These are phyloP conservation scores for Theileria equi DNA, from an alignment of 169 alveolate genomes.

Conservation along the genomic window DNA sequence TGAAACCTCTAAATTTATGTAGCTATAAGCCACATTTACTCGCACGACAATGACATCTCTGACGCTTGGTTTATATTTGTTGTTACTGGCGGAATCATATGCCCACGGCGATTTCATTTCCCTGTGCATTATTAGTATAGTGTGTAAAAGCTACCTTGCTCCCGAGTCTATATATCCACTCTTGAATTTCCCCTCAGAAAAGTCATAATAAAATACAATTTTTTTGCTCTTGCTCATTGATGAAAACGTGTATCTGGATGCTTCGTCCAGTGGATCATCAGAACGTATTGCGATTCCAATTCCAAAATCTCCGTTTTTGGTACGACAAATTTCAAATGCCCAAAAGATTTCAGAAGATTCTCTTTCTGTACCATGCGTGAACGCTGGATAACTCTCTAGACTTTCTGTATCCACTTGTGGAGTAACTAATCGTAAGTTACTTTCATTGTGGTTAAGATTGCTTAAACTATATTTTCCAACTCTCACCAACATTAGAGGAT, in stretches of 20 bases:
- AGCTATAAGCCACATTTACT: constrained; percentile 15
- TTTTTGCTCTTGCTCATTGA: constrained; percentile 24
- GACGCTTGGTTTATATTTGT: constrained; percentile 12
- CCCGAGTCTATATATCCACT: constrained; percentile 45
- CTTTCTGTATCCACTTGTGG: constrained; percentile 12
- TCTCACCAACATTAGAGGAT: constrained; percentile 51
- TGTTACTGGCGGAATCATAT: constrained; percentile 22
- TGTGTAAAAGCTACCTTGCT: not conserved
- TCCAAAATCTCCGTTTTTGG: constrained; percentile 37
- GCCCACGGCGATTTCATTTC: constrained; percentile 44
- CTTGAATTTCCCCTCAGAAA: constrained; percentile 40
- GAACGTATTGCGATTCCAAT: constrained; percentile 41
- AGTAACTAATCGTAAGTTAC: constrained; percentile 45
- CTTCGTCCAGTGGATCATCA: constrained; percentile 45
- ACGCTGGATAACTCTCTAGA: constrained; percentile 4
- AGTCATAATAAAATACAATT: constrained; percentile 49
- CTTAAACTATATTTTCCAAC: constrained; percentile 27
- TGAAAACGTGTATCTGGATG: constrained; percentile 24
- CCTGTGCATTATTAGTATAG: not conserved
- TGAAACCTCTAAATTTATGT: constrained; percentile 20
- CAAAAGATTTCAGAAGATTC: constrained; percentile 40
- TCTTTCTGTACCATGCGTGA: constrained; percentile 43
- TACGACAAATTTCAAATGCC: constrained; percentile 55
- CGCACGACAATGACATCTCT: constrained; percentile 29
- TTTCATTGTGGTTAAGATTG: constrained; percentile 35